These are phyloP conservation scores for Colletotrichum simmondsii DNA, from an alignment of 2,329 filamentous ascomycete genomes.

Conservation along the genomic window DNA sequence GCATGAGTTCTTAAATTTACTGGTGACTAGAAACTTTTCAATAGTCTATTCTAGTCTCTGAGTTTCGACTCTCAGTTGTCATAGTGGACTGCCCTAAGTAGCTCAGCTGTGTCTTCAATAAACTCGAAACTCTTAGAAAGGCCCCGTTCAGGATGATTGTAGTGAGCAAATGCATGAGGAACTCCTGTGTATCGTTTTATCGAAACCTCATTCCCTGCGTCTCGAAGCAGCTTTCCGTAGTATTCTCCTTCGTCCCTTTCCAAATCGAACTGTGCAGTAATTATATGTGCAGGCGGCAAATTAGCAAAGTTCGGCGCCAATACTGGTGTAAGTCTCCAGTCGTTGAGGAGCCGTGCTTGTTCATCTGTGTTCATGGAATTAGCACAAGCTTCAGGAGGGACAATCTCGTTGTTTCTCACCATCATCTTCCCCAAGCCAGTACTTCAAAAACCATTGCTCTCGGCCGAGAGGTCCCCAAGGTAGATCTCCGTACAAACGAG, in stretches of 20 bases:
- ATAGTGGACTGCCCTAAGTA: background rate
- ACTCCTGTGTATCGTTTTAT: conserved; percentile 42
- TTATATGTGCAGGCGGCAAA: conserved; percentile 43
- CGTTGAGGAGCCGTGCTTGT: background rate
- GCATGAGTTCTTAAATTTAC: background rate
- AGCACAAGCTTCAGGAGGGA: background rate
- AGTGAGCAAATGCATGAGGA: conserved; percentile 44
- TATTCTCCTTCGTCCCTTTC: conserved; percentile 47
- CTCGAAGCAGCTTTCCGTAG: conserved; percentile 38
- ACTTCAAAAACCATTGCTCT: conserved; percentile 45
- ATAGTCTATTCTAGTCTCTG: background rate
- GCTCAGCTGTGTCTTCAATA: conserved; percentile 38
- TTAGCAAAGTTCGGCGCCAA: conserved; percentile 40
- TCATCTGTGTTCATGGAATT: background rate
- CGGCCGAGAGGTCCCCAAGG: conserved; percentile 44
- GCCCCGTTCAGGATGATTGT: conserved; percentile 41
- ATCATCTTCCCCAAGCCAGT: conserved; percentile 42
- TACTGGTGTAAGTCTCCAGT: conserved; percentile 32
- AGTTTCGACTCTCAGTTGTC: background rate
- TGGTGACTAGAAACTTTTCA: too few species aligned
- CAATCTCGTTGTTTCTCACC: conserved; percentile 31
- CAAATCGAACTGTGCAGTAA: conserved; percentile 48
- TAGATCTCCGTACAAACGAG: conserved; percentile 36
- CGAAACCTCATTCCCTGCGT: conserved; percentile 40
- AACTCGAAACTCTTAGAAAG: conserved; percentile 41